Conservation (phyloP, 139 green algal genomes). For the Chlamydomonas urium region DNA sequence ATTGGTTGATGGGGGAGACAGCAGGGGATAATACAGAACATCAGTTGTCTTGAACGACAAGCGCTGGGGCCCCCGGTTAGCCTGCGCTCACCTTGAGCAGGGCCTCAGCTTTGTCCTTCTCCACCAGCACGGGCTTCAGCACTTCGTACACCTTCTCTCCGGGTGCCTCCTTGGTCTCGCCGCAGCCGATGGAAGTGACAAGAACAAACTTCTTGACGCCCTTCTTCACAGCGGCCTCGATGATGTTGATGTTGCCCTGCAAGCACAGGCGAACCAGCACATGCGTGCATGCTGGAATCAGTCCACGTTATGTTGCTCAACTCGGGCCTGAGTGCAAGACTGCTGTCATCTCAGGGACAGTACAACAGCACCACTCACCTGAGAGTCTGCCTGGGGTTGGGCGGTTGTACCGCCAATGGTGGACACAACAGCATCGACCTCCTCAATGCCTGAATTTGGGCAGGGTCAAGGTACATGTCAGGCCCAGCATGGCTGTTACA, state of each 20-base stretch:
- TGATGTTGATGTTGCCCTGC: constrained; percentile 96
- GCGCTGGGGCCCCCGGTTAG: no score
- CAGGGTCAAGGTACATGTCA: no score
- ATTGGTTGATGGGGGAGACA: background rate
- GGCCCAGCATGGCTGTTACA: no score
- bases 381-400: constrained; percentile 70
- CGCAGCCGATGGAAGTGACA: constrained; percentile 86
- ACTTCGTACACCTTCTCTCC: constrained; percentile 75
- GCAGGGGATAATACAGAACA: no score
- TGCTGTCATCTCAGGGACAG: no score
- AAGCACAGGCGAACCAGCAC: background rate
- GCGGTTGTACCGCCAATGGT: constrained; percentile 79
- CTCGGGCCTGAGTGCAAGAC: no score
- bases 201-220: constrained; percentile 96
- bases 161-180: constrained; percentile 3
- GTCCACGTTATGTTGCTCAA: no score
- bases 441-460: constrained; percentile 73
- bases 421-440: constrained; percentile 89
- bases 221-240: constrained; percentile 79
- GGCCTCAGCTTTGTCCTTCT: constrained; percentile 97
- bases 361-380: constrained; percentile 36
- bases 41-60: no score
- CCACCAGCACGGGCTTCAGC: constrained; percentile 87
- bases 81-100: constrained; percentile 71
- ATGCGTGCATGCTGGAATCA: no score